Base-by-base conservation (phyloP, 352 stramenopile genomes). In the Globisporangium nunn region DNA sequence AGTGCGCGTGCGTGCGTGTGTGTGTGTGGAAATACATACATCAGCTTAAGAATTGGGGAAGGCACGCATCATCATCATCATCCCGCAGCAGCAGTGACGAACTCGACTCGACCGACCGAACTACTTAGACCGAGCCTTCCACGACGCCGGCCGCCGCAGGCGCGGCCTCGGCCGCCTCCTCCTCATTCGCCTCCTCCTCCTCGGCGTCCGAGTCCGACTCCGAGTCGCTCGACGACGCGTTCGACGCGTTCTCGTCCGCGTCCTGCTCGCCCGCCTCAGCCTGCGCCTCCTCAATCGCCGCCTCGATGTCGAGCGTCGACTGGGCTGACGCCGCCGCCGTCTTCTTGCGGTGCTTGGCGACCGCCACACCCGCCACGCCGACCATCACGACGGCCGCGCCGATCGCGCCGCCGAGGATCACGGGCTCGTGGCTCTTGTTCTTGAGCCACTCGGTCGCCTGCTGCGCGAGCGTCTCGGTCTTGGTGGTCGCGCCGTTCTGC, bases 121-220 rank as follows among this genome's bases (percentile, higher is more conserved):
- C 10, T n/a, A 60, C 67, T 81, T 80, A 85, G 60, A 85, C 75
- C 10, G 75, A 85, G 29, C 71, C 75, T 70, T 85, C 75, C 35
- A 85, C 75, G 50, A 85, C 68, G 57, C 68, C 72, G 39, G 67
- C 56, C 14, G 47, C 47, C 23, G 50, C 52, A 2, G 37, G 48
- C 57, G 78, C 76, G 54, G 74, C 61, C 48, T 73, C 63, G 7
- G 62, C 59, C 46, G 59, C 56, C 50, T 71, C 61, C 39, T 68
- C 55, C 35, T 76, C 71, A 48, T 73, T 68, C 37, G 78, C 71
- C 54, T 62, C 72, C 50, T 77, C 71, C 43, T 52, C 47, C 50
- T 78, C 72, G 43, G 72, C 76, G 46, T 77, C 71, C 17, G 64
- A 70, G 45, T 80, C 70, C 37, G 67, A 67, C 47, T 67, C 72